Conservation (phyloP, 352 stramenopile genomes). For the Lagenidium sp. region DNA sequence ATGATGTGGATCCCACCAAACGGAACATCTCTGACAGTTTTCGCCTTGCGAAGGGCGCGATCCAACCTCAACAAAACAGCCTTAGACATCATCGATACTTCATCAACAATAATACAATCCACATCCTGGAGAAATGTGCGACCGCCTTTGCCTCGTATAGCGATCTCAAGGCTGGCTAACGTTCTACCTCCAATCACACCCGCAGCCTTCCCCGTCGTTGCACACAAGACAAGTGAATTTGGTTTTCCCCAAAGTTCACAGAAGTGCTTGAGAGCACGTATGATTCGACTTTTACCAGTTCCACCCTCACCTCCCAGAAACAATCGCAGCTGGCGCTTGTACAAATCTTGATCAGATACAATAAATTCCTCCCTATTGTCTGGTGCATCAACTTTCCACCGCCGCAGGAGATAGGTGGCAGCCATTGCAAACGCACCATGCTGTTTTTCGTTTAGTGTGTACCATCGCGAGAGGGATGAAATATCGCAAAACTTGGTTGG, state of each 20-base stretch:
- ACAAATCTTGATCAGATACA: neutral
- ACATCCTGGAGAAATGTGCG: neutral
- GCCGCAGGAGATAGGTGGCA: neutral
- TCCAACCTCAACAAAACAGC: neutral
- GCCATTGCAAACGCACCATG: neutral
- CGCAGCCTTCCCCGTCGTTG: neutral
- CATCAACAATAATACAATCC: neutral
- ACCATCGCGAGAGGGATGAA: too few species aligned
- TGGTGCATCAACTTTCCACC: neutral
- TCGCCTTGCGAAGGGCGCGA: neutral
- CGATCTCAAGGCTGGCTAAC: neutral
- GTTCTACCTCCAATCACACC: neutral
- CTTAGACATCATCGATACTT: neutral
- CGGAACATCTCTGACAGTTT: neutral
- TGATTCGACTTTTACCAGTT: neutral
- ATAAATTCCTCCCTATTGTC: neutral
- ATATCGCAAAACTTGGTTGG: too few species aligned
- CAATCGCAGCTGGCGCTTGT: neutral
- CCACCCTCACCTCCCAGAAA: neutral
- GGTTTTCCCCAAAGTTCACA: neutral
- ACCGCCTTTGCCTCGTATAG: neutral
- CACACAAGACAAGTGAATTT: neutral
- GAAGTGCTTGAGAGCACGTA: neutral
- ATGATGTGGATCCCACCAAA: neutral
- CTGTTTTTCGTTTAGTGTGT: neutral